Percentiles rank a stretch among this genome's conserved stretches.
Conservation (phyloP, 495 filamentous ascomycete species). For the Astrothelium subdiscretum region DNA sequence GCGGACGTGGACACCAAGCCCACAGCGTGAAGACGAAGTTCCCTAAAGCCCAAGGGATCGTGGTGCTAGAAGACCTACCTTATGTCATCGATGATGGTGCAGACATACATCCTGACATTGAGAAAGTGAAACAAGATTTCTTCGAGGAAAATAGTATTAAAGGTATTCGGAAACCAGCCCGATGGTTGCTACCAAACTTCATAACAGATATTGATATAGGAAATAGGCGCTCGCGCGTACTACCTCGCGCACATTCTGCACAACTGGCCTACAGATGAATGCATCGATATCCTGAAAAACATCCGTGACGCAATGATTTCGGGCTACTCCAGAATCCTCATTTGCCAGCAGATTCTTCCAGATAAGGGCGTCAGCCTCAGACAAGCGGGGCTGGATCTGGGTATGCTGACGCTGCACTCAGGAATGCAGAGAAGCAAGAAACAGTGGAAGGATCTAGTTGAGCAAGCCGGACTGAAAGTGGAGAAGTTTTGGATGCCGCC, state of each 20-base stretch:
- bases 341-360: not conserved
- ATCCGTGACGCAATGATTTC: not conserved
- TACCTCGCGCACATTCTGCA: constrained; percentile 16
- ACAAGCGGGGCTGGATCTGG: not conserved
- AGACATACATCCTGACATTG: not conserved
- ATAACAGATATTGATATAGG: not conserved
- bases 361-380: not conserved
- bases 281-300: not conserved
- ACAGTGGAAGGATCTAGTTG: not conserved
- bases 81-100: not conserved
- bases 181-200: not conserved
- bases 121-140: not conserved
- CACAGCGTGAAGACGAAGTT: not conserved
- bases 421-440: not conserved
- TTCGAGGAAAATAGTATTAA: not conserved
- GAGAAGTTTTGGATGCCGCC: not conserved
- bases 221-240: constrained; percentile 24
- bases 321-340: not conserved
- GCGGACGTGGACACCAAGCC: not conserved
- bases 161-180: not conserved
- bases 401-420: not conserved
- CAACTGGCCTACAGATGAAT: constrained; percentile 6
- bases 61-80: not conserved
- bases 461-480: not conserved
- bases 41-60: not conserved